These are phyloP conservation scores for Cryptosporidium xiaoi DNA, from an alignment of 169 alveolate genomes.

Conservation along the genomic window DNA sequence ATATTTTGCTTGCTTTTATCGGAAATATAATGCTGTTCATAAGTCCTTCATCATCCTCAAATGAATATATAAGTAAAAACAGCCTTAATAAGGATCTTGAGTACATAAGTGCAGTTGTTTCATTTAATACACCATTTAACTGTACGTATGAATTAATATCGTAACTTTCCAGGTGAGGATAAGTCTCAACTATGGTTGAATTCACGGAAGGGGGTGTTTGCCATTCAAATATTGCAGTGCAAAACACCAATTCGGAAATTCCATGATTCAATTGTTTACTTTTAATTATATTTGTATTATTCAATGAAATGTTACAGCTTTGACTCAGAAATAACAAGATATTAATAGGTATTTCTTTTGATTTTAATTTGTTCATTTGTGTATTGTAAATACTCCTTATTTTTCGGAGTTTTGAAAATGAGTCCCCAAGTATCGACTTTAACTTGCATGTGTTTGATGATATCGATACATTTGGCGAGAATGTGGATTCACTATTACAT, in stretches of 20 bases:
- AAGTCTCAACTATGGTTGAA: conserved; percentile 53
- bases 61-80: conserved; percentile 2
- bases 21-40: conserved; percentile 20
- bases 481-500: conserved; percentile 18
- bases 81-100: conserved; percentile 36
- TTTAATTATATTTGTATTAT: not conserved
- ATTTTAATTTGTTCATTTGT: conserved; percentile 1
- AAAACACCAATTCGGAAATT: conserved; percentile 28
- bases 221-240: conserved; percentile 62
- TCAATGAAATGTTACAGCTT: conserved; percentile 5
- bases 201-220: conserved; percentile 37
- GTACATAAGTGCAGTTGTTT: conserved; percentile 61
- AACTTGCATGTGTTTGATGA: conserved; percentile 50
- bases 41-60: not conserved
- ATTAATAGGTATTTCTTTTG: conserved; percentile 12
- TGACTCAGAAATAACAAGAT: conserved; percentile 25
- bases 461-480: conserved; percentile 42
- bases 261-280: conserved; percentile 34
- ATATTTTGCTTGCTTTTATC: conserved; percentile 57
- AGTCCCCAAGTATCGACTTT: conserved; percentile 8
- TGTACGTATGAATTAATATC: conserved; percentile 44
- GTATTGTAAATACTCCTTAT: conserved; percentile 8
- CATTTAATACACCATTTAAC: conserved; percentile 40
- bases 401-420: conserved; percentile 2
- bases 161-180: conserved; percentile 41